Conservation (phyloP, 345 rosid species). For the Rhizophora apiculata region DNA sequence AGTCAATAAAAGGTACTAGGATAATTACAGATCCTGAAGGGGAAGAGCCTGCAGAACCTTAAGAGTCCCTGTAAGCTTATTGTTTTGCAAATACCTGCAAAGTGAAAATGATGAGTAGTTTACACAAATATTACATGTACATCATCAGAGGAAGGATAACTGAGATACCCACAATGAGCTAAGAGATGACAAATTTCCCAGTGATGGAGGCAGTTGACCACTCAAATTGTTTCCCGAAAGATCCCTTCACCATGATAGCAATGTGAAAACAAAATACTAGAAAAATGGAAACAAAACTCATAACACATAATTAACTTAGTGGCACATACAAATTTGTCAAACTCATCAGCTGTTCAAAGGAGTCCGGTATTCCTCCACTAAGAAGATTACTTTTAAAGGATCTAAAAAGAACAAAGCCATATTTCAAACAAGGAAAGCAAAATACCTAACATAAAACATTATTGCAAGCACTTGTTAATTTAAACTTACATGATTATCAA, state of each 20-base stretch:
- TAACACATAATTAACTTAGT: conserved; percentile 5
- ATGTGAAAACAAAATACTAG: conserved; percentile 19
- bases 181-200: conserved; percentile 59
- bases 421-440: conserved; percentile 12
- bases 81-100: conserved; percentile 81
- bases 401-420: conserved; percentile 35
- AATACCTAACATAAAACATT: background rate
- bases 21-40: conserved; percentile 62
- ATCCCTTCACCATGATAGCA: conserved; percentile 50
- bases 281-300: conserved; percentile 5
- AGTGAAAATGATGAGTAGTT: background rate
- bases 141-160: background rate
- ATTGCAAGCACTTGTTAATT: conserved; percentile 13
- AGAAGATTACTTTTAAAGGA: conserved; percentile 61
- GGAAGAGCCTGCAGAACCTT: conserved; percentile 70
- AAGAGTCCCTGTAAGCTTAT: conserved; percentile 68
- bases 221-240: conserved; percentile 67
- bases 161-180: conserved; percentile 57
- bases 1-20: conserved; percentile 2
- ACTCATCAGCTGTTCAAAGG: conserved; percentile 53
- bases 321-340: conserved; percentile 55
- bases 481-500: conserved; percentile 52
- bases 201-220: conserved; percentile 72
- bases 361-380: conserved; percentile 69
- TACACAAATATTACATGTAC: background rate